Conservation (phyloP, 768 basidiomycete species). For the Tulasnella sp. region DNA sequence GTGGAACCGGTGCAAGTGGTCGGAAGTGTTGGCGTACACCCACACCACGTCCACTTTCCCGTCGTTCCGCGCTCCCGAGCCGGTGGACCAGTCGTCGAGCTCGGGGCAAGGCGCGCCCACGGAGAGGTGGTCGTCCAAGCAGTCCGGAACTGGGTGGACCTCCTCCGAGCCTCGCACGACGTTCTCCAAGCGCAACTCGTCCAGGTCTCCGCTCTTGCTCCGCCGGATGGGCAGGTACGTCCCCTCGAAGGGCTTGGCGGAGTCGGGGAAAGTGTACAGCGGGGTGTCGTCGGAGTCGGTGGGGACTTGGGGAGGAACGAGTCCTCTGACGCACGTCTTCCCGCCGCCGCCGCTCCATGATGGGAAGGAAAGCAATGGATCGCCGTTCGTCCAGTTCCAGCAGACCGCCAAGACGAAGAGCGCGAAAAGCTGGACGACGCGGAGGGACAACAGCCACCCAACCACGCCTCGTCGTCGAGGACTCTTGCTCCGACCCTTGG, state of each 20-base stretch:
- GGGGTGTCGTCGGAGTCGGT: background rate
- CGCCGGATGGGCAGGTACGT: background rate
- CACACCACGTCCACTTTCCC: slow-evolving; percentile 17
- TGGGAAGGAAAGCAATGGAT: background rate
- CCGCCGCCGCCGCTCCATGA: background rate
- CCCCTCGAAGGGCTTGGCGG: background rate
- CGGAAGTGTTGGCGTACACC: slow-evolving; percentile 20
- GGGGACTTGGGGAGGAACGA: background rate
- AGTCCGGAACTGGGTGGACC: background rate
- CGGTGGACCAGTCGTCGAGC: background rate
- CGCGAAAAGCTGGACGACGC: background rate
- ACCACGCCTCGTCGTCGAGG: background rate
- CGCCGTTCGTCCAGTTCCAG: background rate
- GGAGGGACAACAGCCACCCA: background rate
- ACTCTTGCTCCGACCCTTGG: background rate
- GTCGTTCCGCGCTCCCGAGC: background rate
- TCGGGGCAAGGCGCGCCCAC: background rate
- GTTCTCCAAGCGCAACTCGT: background rate
- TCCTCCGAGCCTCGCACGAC: background rate
- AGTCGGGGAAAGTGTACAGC: background rate
- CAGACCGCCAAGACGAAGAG: background rate
- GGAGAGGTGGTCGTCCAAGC: slow-evolving; percentile 8
- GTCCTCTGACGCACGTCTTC: background rate
- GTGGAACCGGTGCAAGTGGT: slow-evolving; percentile 10
- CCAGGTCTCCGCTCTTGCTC: background rate